These are phyloP conservation scores for Boletus sp. DNA, from an alignment of 768 basidiomycete genomes.

Conservation along the genomic window DNA sequence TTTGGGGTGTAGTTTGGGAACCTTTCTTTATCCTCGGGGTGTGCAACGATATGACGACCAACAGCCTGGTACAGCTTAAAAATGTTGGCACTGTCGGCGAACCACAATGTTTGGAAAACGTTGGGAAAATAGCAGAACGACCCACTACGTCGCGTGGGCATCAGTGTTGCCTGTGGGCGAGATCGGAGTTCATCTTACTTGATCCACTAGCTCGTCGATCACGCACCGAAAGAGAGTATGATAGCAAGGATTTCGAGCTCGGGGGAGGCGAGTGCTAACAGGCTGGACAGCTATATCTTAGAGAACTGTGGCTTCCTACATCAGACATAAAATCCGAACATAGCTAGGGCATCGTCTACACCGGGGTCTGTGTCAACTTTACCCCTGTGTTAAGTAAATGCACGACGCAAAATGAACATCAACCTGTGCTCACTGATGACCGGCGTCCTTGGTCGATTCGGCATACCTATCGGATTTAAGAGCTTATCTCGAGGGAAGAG, in stretches of 20 bases:
- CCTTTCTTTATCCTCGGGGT: slow-evolving; percentile 50
- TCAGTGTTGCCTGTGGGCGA: slow-evolving; percentile 66
- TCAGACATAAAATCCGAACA: slow-evolving; percentile 44
- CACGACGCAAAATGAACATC: neutral
- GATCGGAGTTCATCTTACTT: neutral
- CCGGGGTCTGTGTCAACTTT: slow-evolving; percentile 85
- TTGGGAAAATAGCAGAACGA: neutral
- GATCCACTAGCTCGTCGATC: neutral
- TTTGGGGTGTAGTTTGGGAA: slow-evolving; percentile 60
- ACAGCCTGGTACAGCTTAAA: slow-evolving; percentile 73
- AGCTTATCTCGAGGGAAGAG: neutral
- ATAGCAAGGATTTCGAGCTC: slow-evolving; percentile 79
- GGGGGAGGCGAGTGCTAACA: slow-evolving; percentile 78
- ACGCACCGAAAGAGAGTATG: slow-evolving; percentile 70
- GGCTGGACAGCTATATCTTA: slow-evolving; percentile 36
- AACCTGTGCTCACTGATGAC: slow-evolving; percentile 58
- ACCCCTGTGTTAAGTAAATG: slow-evolving; percentile 7
- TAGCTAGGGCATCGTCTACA: slow-evolving; percentile 76
- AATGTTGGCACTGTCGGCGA: slow-evolving; percentile 56
- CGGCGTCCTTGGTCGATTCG: slow-evolving; percentile 37
- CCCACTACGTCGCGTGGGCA: slow-evolving; percentile 54
- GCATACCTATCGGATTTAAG: slow-evolving; percentile 13
- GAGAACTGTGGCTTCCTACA: neutral
- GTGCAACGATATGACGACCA: slow-evolving; percentile 49
- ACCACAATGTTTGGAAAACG: neutral